These are phyloP conservation scores for Colletotrichum endophyticum DNA, from an alignment of 2,329 filamentous ascomycete genomes.

Conservation along the genomic window DNA sequence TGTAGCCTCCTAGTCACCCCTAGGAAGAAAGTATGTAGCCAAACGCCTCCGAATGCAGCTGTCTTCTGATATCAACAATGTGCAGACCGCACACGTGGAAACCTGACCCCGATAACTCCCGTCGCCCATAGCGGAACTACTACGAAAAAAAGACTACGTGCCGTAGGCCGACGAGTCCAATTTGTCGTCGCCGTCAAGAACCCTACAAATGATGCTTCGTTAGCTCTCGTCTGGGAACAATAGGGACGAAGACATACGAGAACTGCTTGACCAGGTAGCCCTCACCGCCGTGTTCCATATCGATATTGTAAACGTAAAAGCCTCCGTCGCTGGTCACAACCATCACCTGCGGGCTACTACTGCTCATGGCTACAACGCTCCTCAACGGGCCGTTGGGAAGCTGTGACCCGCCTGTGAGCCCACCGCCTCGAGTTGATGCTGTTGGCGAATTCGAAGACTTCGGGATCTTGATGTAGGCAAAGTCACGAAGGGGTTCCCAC, in stretches of 20 bases:
- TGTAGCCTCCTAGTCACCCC: not conserved
- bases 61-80: not conserved
- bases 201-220: conserved; percentile 34
- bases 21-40: not conserved
- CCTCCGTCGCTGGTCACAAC: conserved; percentile 95
- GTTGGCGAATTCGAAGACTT: conserved; percentile 51
- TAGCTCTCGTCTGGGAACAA: not conserved
- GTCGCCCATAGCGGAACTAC: not conserved
- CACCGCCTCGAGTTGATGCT: not conserved
- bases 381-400: conserved; percentile 60
- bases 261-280: conserved; percentile 90
- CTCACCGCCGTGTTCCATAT: conserved; percentile 93
- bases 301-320: conserved; percentile 94
- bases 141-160: conserved; percentile 23
- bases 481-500: conserved; percentile 94
- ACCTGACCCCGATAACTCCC: not conserved
- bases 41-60: conserved; percentile 12
- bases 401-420: conserved; percentile 19
- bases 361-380: conserved; percentile 98
- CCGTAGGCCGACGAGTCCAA: conserved; percentile 54
- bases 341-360: conserved; percentile 94
- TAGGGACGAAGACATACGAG: conserved; percentile 67
- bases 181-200: conserved; percentile 61
- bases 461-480: conserved; percentile 94
- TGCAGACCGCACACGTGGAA: not conserved